These are phyloP conservation scores for Ascosphaera pollenicola DNA, from an alignment of 2,329 filamentous ascomycete species.

Conservation along the genomic window DNA sequence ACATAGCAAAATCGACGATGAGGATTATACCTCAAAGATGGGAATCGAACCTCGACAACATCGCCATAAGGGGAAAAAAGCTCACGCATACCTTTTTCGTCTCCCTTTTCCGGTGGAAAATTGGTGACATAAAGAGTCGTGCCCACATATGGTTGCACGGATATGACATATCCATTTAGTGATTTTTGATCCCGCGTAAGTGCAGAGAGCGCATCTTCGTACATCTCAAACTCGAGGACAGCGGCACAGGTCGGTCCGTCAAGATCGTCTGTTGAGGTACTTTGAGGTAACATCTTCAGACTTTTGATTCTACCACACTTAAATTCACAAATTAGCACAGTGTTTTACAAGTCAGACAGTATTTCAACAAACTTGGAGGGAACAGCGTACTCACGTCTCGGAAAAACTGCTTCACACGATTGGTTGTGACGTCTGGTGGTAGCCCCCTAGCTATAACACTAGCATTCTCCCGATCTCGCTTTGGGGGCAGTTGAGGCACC, in stretches of 20 bases:
- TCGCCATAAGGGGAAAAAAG: constrained; percentile 50
- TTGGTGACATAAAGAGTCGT: constrained; percentile 81
- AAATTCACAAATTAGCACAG: too few relatives aligned
- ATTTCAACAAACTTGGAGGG: too few relatives aligned
- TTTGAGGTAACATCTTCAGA: constrained; percentile 43
- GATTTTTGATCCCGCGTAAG: constrained; percentile 62
- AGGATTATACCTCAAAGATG: constrained; percentile 72
- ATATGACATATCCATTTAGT: constrained; percentile 50
- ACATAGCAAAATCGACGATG: constrained; percentile 90
- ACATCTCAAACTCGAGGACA: constrained; percentile 62
- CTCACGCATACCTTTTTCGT: constrained; percentile 29
- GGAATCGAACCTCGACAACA: constrained; percentile 68
- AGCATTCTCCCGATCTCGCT: constrained; percentile 77
- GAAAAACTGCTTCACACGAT: constrained; percentile 70
- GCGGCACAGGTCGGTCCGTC: constrained; percentile 39
- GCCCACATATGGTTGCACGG: constrained; percentile 50
- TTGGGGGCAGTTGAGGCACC: constrained; percentile 19
- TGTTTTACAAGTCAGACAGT: too few relatives aligned
- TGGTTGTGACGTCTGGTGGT: constrained; percentile 45
- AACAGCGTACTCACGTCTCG: constrained; percentile 32
- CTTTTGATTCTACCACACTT: constrained; percentile 60
- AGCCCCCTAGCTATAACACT: constrained; percentile 64
- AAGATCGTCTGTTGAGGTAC: constrained; percentile 6
- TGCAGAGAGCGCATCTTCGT: constrained; percentile 63
- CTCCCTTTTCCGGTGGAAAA: constrained; percentile 38